Evolutionary conservation across 2,329 filamentous ascomycete genomes (phyloP), one percentile per base, ranked within the genome.

Genomic region (Ceratocystis albifundus): DNA sequence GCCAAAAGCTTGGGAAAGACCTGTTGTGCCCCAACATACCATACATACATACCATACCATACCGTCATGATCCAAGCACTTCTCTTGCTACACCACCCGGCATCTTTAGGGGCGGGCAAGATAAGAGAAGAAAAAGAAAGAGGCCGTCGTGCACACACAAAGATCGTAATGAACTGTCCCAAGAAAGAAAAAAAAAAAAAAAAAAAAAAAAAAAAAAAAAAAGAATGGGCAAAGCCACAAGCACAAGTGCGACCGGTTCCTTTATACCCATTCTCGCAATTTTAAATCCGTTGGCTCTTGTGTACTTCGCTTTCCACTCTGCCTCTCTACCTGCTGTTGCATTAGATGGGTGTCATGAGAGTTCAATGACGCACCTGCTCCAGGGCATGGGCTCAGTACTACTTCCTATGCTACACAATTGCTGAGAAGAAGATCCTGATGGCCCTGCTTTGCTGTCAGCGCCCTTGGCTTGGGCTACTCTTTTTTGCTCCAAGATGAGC

Each of bases 331-430:
- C n/a, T 12, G 17, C 53, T 10, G 53, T n/a, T 57, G 20, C 53
- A 57, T 57, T 57, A 32, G 53, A 28, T 28, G 53, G 20, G 53
- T 8, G 53, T n/a, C 53, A 28, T 30, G 8, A 57, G 30, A 10
- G 53, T 30, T 17, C 53, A 57, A 57, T 57, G 53, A 57, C 53
- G 53, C 53, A 57, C 25, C n/a, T 17, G 10, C n/a, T 20, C 48
- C 48, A 50, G n/a, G 46, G 22, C 48, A 25, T 53, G 53, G 53
- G 30, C 15, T 28, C 10, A 57, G 17, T 57, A 28, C 53, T 20
- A 57, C 53, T 17, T 57, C 1, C n/a, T 6, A 41, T 41, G 36
- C 36, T 41, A 41, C 36, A 41, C 10, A 12, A 41, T 41, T 41
- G 36, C 10, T 41, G 36, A 15, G 10, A 41, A 15, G 10, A 41